Evolutionary conservation across 768 basidiomycete genomes (phyloP), one percentile per base, ranked within the genome.

Genomic region (Suillus brevipes): DNA sequence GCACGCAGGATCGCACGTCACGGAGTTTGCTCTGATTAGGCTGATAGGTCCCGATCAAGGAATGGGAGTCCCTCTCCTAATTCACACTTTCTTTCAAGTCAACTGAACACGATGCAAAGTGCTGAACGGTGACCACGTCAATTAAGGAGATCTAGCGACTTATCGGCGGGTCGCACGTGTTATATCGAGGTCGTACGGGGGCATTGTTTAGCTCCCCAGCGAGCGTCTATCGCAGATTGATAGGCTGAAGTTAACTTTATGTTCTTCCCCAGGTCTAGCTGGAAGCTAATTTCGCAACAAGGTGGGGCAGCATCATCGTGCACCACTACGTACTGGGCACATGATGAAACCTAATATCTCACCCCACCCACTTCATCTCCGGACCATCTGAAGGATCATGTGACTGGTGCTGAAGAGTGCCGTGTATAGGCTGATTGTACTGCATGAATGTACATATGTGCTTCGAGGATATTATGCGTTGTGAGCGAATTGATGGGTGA

Each of bases 311-410:
- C 40, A 42, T n/a, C 58, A 59, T 43, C 40, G 18, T 59, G 58
- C 40, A 28, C 38, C 18, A 59, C 16, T 58, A 18, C 23, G 23
- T 40, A 58, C 56, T 8, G 16, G 25, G 37, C 16, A 20, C 23
- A 40, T 18, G 25, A 40, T 28, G 38, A 58, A 40, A 58, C 38
- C 9, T 40, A 28, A 40, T 59, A 18, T 59, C 57, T 40, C 18
- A 25, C 57, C 57, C 57, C 57, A 59, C 57, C 9, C 23, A 58
- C 16, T 40, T 40, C 57, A 58, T 58, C 16, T 58, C 57, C 57
- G 57, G 57, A 5, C 4, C 57, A 28, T 16, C 23, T 20, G 38
- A 40, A 38, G 57, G 25, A 58, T 25, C 25, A 50, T 28, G 25
- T 50, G 25, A 28, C 49, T 25, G 28, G 49, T 16, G 5, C 38